Base-by-base conservation (phyloP, 257 asterid species). In the Ilex aquifolium region DNA sequence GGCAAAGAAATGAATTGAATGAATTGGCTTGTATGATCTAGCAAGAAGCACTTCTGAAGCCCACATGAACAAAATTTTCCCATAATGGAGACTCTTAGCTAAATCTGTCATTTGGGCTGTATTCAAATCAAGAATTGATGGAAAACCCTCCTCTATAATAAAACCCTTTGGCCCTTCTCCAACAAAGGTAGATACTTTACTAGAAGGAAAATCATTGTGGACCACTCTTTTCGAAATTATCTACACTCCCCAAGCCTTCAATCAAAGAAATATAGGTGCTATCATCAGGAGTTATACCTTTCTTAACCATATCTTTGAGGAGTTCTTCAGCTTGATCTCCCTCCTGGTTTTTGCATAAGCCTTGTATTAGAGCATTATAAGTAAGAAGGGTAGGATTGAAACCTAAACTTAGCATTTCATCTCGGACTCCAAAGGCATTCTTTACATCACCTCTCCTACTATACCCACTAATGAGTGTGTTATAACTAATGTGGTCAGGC, bases 291-390 rank as follows among this genome's bases (percentile, higher is more conserved):
- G 69, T 64, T 64, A 82, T 76, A 68, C 87, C 93, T 66, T 64
- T 76, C 62, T 72, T 56, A 66, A 74, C 82, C 89, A 85, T 82
- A 73, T 82, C 93, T 74, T 82, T 78, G 36, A 80, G 76, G 72
- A 84, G 77, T 62, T 67, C 73, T 74, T 81, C 84, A 40, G 79
- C 84, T 32, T 49, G 65, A 62, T 51, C 44, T 32, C 83, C 85
- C 72, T 65, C 68, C 54, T 67, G 73, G 2, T 64, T 77, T 67
- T 71, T 57, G 72, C 83, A 77, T n/a, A 68, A 70, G 61, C 83
- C 91, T 74, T 69, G 74, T 69, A 79, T 70, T 63, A 82, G 78
- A 57, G 84, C 83, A 73, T 84, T 78, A 69, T 81, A 81, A 58
- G 81, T 75, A 59, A 59, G 74, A 40, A 67, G 76, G 10, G 80